These are phyloP conservation scores for Mycena epipterygia DNA, from an alignment of 768 basidiomycete genomes.

Conservation along the genomic window DNA sequence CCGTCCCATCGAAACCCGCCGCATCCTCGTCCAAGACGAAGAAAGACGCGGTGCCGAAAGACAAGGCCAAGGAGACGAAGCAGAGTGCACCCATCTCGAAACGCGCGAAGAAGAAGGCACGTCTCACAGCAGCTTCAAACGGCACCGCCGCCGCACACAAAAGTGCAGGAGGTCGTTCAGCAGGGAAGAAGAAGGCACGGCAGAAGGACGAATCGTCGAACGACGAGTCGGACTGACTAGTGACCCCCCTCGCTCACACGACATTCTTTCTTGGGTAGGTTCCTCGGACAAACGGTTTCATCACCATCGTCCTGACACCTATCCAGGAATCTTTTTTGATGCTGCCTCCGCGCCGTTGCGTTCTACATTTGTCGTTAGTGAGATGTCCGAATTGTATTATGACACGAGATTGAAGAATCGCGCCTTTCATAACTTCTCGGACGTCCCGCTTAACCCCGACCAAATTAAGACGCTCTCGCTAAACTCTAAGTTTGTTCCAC, in stretches of 20 bases:
- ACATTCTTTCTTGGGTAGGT: background rate
- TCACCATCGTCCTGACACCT: background rate
- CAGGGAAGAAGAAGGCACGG: background rate
- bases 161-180: background rate
- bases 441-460: background rate
- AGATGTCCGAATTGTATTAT: background rate
- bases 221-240: background rate
- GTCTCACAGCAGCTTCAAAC: background rate
- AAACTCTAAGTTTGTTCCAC: constrained; percentile 29
- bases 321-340: background rate
- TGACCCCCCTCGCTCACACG: background rate
- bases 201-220: background rate
- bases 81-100: background rate
- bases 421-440: background rate
- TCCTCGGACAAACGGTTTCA: background rate
- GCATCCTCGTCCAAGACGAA: background rate
- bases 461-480: background rate
- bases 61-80: background rate
- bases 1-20: background rate
- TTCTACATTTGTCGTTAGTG: background rate
- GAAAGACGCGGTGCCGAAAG: background rate
- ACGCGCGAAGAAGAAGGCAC: background rate
- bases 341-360: background rate
- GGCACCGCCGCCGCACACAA: background rate
- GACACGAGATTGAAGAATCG: background rate